Conservation (phyloP, 225 moss, liverwort and hornwort genomes). For the Ulota crispa region DNA sequence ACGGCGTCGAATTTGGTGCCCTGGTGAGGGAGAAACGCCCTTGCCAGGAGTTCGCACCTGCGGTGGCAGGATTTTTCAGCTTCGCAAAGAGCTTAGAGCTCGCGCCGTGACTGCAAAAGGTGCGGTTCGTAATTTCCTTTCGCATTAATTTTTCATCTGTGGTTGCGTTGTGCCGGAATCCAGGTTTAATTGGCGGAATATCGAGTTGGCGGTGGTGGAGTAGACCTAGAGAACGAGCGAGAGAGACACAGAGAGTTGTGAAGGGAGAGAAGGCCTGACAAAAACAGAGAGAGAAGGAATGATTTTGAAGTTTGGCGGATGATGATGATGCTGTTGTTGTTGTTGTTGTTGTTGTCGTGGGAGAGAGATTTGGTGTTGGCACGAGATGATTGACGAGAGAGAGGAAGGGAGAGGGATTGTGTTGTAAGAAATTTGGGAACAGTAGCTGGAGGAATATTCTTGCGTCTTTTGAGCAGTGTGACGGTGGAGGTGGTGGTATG, state of each 20-base stretch:
- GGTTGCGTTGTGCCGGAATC: conserved; percentile 13
- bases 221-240: conserved; percentile 26
- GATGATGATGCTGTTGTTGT: conserved; percentile 13
- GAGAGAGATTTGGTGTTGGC: conserved; percentile 16
- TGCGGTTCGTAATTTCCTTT: background rate
- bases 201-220: background rate
- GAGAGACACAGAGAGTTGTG: conserved; percentile 2
- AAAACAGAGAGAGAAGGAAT: background rate
- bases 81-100: conserved; percentile 3
- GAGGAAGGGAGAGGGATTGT: background rate
- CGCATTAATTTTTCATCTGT: background rate
- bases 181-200: conserved; percentile 23
- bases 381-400: background rate
- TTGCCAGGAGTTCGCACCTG: background rate
- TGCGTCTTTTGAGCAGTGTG: conserved; percentile 35
- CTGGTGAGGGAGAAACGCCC: conserved; percentile 5
- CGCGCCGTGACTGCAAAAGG: background rate
- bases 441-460: conserved; percentile 37
- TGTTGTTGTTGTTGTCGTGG: conserved; percentile 14
- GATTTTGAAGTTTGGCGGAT: conserved; percentile 13
- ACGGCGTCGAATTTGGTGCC: conserved; percentile 26
- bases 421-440: conserved; percentile 24
- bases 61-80: conserved; percentile 1
- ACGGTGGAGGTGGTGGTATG: conserved; percentile 25
- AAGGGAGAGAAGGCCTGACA: background rate